Percentiles rank a stretch among this genome's conserved stretches.
These are phyloP conservation scores for Noccaea caerulescens DNA, from an alignment of 345 rosid species.

Conservation along the genomic window DNA sequence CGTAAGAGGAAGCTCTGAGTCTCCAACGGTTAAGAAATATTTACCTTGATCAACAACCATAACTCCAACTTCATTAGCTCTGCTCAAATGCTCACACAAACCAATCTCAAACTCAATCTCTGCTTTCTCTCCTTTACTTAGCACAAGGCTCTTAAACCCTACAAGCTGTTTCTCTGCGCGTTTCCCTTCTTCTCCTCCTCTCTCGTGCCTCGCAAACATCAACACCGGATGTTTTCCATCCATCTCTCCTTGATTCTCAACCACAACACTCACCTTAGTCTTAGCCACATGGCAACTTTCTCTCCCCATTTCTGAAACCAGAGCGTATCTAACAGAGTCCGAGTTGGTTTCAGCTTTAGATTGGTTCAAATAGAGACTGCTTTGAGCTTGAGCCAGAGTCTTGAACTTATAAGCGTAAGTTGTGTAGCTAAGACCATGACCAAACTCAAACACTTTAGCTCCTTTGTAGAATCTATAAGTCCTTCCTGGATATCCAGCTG, in stretches of 20 bases:
- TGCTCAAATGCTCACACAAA: slow-evolving; percentile 70
- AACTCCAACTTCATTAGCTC: slow-evolving; percentile 65
- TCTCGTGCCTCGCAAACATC: slow-evolving; percentile 59
- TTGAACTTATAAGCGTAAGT: slow-evolving; percentile 59
- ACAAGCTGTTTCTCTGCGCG: slow-evolving; percentile 68
- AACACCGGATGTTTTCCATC: slow-evolving; percentile 74
- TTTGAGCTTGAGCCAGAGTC: slow-evolving; percentile 22
- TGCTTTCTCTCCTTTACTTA: slow-evolving; percentile 57
- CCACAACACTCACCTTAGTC: slow-evolving; percentile 52
- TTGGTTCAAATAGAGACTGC: slow-evolving; percentile 48
- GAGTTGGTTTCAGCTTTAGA: slow-evolving; percentile 37
- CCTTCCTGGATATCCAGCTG: slow-evolving; percentile 80
- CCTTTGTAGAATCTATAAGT: slow-evolving; percentile 84
- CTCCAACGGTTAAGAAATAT: slow-evolving; percentile 71
- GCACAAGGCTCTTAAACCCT: slow-evolving; percentile 68
- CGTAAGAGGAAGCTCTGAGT: slow-evolving; percentile 56
- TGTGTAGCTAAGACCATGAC: slow-evolving; percentile 81
- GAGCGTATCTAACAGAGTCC: slow-evolving; percentile 33
- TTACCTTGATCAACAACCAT: slow-evolving; percentile 76
- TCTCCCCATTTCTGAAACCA: slow-evolving; percentile 57
- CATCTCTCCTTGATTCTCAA: slow-evolving; percentile 65
- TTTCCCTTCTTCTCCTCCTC: slow-evolving; percentile 51
- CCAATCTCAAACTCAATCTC: slow-evolving; percentile 60
- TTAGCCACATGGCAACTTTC: slow-evolving; percentile 52
- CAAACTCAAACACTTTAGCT: slow-evolving; percentile 63